Conservation (phyloP, 352 stramenopile genomes). For the Peronosclerospora sorghi region DNA sequence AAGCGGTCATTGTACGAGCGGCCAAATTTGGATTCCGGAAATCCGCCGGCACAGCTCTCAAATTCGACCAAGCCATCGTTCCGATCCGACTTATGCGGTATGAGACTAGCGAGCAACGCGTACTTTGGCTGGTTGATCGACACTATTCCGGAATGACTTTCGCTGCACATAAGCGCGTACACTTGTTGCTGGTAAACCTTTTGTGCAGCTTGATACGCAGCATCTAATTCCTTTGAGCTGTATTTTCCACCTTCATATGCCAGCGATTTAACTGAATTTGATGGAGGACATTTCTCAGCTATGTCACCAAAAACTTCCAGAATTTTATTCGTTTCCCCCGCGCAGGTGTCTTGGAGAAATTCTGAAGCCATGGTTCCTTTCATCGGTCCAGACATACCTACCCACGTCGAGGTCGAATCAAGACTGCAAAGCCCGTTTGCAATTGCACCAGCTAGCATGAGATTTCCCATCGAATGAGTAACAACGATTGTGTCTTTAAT, state of each 20-base stretch:
- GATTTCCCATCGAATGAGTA: conserved; percentile 31
- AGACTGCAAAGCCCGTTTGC: conserved; percentile 15
- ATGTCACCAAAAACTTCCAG: conserved; percentile 11
- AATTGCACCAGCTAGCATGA: conserved; percentile 23
- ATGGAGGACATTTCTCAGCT: conserved; percentile 18
- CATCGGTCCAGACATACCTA: conserved; percentile 23
- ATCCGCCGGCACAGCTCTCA: conserved; percentile 25
- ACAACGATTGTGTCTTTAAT: conserved; percentile 31
- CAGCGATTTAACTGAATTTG: conserved; percentile 16
- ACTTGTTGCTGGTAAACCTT: conserved; percentile 18
- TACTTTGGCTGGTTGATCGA: conserved; percentile 17
- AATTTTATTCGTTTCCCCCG: conserved; percentile 5
- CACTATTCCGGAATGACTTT: conserved; percentile 20
- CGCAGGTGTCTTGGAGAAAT: conserved; percentile 27
- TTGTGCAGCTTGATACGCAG: conserved; percentile 25
- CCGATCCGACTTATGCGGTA: conserved; percentile 22
- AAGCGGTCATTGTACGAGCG: conserved; percentile 26
- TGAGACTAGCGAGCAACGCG: conserved; percentile 8
- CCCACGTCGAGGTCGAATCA: conserved; percentile 19
- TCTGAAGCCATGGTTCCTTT: conserved; percentile 34
- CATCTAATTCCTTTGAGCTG: conserved; percentile 8
- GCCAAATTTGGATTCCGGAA: conserved; percentile 16
- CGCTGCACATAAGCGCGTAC: conserved; percentile 29
- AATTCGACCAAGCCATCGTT: conserved; percentile 38
- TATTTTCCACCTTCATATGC: conserved; percentile 24